Evolutionary conservation across 768 basidiomycete species (phyloP), one percentile per base, ranked within the genome.

Genomic region (Xerocomellus amylosporus): DNA sequence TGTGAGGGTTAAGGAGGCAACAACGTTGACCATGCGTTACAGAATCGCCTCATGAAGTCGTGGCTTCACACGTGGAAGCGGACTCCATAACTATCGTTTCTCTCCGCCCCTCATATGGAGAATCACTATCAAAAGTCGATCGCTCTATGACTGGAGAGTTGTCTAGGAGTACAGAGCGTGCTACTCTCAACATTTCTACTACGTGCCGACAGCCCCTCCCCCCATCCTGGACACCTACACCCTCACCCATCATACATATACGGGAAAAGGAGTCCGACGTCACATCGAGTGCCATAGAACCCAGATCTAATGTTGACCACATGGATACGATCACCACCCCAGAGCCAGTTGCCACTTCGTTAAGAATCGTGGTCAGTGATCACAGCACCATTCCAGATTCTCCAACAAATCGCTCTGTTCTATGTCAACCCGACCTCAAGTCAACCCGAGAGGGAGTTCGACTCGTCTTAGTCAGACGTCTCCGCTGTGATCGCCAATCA

Each of bases 361-460:
- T 61, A 20, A 66, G 48, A 57, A 63, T 71, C 20, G 68, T 71
- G 53, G 64, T 68, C 53, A 64, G 64, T 59, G 66, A 70, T 47
- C 66, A 63, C 51, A 64, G 64, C 22, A 50, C 58, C 7, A n/a
- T 50, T 36, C 52, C 59, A 33, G 24, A 44, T 41, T 45, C 61
- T 33, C 24, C 58, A n/a, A 10, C 53, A 40, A 50, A 28, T 41
- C 52, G 44, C 24, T 30, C 54, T 30, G 47, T 40, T 31, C 36
- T 54, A 24, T 55, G 28, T 44, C 68, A 56, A 34, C 53, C 66
- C 43, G 55, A 65, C 28, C 49, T 59, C 36, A 79, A 74, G 46
- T 77, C 81, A 12, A 74, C 81, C 8, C 66, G 72, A 43, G 88
- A 89, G 43, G 85, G 83, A 8, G 74, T 90, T 40, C 81, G 82